phyloP scores from a whole-genome alignment of 257 asterid species.

The Leonotis leonurus region DNA sequence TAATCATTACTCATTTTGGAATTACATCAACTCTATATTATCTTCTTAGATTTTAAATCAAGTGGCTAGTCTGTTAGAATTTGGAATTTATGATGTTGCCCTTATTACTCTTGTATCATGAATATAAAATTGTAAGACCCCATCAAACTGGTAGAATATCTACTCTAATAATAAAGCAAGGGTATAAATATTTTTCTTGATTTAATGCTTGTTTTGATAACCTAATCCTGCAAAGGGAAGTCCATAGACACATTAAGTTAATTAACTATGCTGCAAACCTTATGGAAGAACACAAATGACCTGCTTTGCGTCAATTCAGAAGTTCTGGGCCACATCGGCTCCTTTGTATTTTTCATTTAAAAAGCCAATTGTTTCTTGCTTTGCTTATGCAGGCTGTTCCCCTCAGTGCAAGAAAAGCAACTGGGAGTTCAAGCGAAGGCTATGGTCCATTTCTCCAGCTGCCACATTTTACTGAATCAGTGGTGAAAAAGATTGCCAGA shows the following conservation, averaged over 20 bases:
- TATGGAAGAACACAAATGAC: not conserved
- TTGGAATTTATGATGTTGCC: not conserved
- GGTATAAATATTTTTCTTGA: no score
- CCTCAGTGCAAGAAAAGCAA: constrained; percentile 77
- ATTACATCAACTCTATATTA: not conserved
- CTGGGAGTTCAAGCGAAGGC: constrained; percentile 80
- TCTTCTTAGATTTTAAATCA: not conserved
- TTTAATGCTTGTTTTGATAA: no score
- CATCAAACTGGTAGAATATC: not conserved
- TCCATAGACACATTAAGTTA: not conserved
- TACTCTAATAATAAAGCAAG: no score
- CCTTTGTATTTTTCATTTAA: not conserved
- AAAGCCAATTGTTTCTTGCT: constrained; percentile 1
- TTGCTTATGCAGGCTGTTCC: constrained; percentile 93
- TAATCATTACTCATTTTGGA: not conserved
- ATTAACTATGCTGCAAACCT: not conserved
- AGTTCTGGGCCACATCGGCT: not conserved
- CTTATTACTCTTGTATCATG: not conserved
- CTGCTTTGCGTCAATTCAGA: not conserved
- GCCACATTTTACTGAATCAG: constrained; percentile 89
- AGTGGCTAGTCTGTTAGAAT: not conserved
- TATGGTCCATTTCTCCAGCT: constrained; percentile 94
- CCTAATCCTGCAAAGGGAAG: no score
- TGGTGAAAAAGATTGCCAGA: constrained; percentile 80
- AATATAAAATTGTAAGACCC: not conserved